Evolutionary conservation across 768 basidiomycete genomes (phyloP), one percentile per base, ranked within the genome.

Genomic region (Mycena vitilis): DNA sequence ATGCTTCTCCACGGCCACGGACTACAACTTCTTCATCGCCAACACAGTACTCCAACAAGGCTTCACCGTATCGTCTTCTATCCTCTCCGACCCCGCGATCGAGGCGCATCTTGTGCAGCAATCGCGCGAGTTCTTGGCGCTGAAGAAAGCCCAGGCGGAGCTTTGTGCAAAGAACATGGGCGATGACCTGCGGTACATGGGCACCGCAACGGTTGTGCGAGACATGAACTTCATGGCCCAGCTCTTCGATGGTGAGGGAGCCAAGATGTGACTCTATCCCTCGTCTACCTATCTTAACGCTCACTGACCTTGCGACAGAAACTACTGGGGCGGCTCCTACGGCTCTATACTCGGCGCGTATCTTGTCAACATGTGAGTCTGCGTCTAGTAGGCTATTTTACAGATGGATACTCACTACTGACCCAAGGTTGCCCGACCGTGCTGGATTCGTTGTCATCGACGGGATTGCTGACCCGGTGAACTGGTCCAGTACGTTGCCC

Each of bases 321-420:
- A 76, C 23, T 74, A 70, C 56, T 75, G 66, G 66, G 73, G 74
- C 23, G 70, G 60, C 2, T 76, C 75, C 2, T 76, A 76, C 58
- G 75, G 75, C 4, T 73, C 74, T 7, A 73, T 75, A 30, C 63
- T 75, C 12, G 75, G 75, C 10, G 70, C 74, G 16, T 76, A 76
- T 52, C 69, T 76, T 4, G 75, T 73, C 15, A 76, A 76, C 51
- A 76, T 76, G 75, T 72, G 54, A 49, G 72, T 63, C 48, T 30
- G 30, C 30, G 30, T 30, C 30, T 5, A 2, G 30, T 30, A 2
- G 30, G 30, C 30, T 2, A 30, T 30, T 5, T 30, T 30, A 30
- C 30, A 30, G 30, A 5, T 30, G 30, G 5, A 30, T 30, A 30
- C 30, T 30, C 3, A 30, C 30, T 5, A 30, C 2, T 5, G 30